A percentile compares a stretch with the other conserved stretches of the same genome.
Evolutionary conservation across 306 rosid species (phyloP).

Genomic region (Macrotyloma uniflorum): DNA sequence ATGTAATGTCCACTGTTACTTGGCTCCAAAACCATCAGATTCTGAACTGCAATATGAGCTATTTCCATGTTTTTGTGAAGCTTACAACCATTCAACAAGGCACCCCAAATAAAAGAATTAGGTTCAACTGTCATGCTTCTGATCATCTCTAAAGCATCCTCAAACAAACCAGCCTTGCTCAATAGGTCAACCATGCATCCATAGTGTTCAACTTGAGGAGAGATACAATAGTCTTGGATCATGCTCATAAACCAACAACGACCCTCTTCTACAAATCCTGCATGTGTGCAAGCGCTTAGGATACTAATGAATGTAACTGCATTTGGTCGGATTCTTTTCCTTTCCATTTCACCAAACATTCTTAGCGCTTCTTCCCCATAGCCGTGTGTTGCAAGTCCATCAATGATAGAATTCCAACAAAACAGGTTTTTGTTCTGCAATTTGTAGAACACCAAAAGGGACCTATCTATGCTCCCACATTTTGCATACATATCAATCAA

Average conservation of each 20-base stretch:
- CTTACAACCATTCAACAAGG: constrained; percentile 81
- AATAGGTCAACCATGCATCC: constrained; percentile 87
- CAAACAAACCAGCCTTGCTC: constrained; percentile 79
- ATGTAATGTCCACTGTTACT: constrained; percentile 64
- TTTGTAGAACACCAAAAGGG: constrained; percentile 75
- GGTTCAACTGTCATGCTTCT: constrained; percentile 59
- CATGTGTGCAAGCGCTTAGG: constrained; percentile 79
- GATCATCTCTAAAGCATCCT: constrained; percentile 68
- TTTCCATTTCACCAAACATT: constrained; percentile 69
- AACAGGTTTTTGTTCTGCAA: constrained; percentile 64
- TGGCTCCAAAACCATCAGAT: constrained; percentile 69
- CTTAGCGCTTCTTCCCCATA: constrained; percentile 53
- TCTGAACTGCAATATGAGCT: constrained; percentile 55
- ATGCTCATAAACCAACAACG: constrained; percentile 58
- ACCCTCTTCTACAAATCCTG: constrained; percentile 75
- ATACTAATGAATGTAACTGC: constrained; percentile 71
- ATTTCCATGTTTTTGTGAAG: constrained; percentile 63
- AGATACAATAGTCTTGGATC: constrained; percentile 53
- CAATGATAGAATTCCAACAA: constrained; percentile 84
- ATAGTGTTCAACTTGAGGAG: constrained; percentile 68
- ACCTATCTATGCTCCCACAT: constrained; percentile 73
- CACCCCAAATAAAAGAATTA: constrained; percentile 78
- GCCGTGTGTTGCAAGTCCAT: constrained; percentile 79
- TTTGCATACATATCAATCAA: constrained; percentile 86
- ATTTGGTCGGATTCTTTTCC: constrained; percentile 62